Evolutionary conservation across 129 eudicot species (phyloP).

Genomic region (Tanacetum coccineum): DNA sequence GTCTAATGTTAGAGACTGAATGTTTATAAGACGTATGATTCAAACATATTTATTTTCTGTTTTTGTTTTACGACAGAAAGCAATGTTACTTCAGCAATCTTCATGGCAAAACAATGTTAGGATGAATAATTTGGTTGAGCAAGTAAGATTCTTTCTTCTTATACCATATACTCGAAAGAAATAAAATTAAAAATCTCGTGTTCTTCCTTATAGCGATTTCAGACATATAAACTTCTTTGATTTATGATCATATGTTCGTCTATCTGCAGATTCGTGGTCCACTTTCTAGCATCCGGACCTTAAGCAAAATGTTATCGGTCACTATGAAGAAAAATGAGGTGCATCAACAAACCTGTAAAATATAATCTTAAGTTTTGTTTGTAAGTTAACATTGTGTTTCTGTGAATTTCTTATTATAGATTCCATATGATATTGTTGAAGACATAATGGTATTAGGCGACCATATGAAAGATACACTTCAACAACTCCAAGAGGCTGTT

Average conservation of each 20-base stretch:
- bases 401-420: slow-evolving; percentile 39
- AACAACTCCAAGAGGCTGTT: slow-evolving; percentile 92
- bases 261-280: slow-evolving; percentile 87
- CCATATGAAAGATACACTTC: slow-evolving; percentile 71
- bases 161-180: slow-evolving; percentile 1
- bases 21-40: neutral
- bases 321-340: too few relatives aligned
- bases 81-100: slow-evolving; percentile 85
- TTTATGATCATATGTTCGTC: slow-evolving; percentile 11
- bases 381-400: too few relatives aligned
- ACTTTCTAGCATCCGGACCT: slow-evolving; percentile 79
- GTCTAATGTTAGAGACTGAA: neutral
- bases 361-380: too few relatives aligned
- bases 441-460: slow-evolving; percentile 83
- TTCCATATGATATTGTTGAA: slow-evolving; percentile 80
- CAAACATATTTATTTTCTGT: neutral
- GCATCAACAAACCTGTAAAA: too few relatives aligned
- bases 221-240: slow-evolving; percentile 11
- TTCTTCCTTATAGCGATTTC: neutral
- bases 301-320: slow-evolving; percentile 77
- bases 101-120: slow-evolving; percentile 96
- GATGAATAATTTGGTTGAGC: slow-evolving; percentile 93
- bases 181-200: neutral
- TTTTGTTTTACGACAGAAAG: slow-evolving; percentile 55
- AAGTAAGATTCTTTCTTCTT: slow-evolving; percentile 53